Percentiles rank a stretch among this genome's conserved stretches.
Conservation (phyloP, 148 eudicot genomes). For the Spergularia marina region DNA sequence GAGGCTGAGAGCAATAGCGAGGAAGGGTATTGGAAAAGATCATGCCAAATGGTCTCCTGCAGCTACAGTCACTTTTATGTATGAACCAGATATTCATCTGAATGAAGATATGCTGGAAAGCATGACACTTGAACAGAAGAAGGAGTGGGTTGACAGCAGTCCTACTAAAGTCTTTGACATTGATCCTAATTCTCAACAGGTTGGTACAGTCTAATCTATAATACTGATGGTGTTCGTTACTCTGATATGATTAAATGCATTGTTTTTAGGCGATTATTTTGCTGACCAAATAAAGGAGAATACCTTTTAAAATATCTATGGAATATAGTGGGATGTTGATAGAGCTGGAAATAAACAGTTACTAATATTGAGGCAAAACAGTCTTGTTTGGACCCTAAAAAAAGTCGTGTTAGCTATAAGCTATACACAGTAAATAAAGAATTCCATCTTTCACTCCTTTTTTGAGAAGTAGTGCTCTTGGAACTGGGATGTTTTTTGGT, state of each 20-base stretch:
- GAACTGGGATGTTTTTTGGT: not conserved
- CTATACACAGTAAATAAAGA: not conserved
- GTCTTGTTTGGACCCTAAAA: too few species aligned
- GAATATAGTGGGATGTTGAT: too few species aligned
- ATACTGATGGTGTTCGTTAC: not conserved
- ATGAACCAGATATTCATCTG: slow-evolving; percentile 86
- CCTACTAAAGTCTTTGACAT: slow-evolving; percentile 93
- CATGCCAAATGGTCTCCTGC: slow-evolving; percentile 99
- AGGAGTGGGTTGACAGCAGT: slow-evolving; percentile 77
- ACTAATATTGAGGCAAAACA: too few species aligned
- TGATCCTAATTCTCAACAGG: slow-evolving; percentile 75
- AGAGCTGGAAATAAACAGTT: too few species aligned
- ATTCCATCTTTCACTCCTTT: not conserved
- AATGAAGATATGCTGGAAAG: slow-evolving; percentile 87
- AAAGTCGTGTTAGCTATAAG: too few species aligned
- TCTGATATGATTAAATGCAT: not conserved
- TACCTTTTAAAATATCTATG: not conserved
- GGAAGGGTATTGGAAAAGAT: slow-evolving; percentile 97
- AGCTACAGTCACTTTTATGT: slow-evolving; percentile 96
- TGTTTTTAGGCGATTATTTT: not conserved
- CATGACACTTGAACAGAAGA: slow-evolving; percentile 69
- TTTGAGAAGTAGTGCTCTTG: not conserved
- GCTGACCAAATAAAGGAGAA: not conserved
- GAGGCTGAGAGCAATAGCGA: slow-evolving; percentile 90
- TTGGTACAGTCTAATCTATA: slow-evolving; percentile 24